Conservation (phyloP, 179 eudicot genomes). For the Carnegiea gigantea region DNA sequence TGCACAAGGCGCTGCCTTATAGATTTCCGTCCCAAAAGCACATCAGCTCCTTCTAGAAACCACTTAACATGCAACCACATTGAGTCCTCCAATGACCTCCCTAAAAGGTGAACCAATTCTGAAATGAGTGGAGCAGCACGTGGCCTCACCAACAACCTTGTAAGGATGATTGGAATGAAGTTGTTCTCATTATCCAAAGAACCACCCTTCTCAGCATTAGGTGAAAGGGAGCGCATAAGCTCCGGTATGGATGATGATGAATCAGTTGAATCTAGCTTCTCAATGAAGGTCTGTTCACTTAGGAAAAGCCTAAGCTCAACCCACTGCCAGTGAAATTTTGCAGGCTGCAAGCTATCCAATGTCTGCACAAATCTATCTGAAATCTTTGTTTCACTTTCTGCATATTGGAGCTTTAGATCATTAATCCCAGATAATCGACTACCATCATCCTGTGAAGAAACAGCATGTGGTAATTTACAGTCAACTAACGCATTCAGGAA, state of each 20-base stretch:
- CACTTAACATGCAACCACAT: conserved; percentile 77
- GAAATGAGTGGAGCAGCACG: conserved; percentile 91
- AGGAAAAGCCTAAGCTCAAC: conserved; percentile 85
- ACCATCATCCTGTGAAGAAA: conserved; percentile 47
- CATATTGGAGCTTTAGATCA: conserved; percentile 44
- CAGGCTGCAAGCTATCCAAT: conserved; percentile 87
- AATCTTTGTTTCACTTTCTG: conserved; percentile 63
- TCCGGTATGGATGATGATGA: conserved; percentile 55
- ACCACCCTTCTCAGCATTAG: conserved; percentile 54
- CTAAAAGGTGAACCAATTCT: conserved; percentile 83
- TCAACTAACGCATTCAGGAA: conserved; percentile 85
- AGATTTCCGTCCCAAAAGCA: conserved; percentile 86
- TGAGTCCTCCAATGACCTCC: conserved; percentile 87
- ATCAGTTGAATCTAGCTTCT: conserved; percentile 63
- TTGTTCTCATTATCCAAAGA: conserved; percentile 77
- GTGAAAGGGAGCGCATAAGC: conserved; percentile 64
- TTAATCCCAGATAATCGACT: conserved; percentile 40
- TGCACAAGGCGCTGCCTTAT: conserved; percentile 78
- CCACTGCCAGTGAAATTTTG: conserved; percentile 99
- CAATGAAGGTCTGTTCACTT: conserved; percentile 75
- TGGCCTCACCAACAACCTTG: conserved; percentile 89
- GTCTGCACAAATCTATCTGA: conserved; percentile 68
- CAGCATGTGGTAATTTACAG: conserved; percentile 64
- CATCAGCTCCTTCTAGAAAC: conserved; percentile 83
- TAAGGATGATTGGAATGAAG: conserved; percentile 69